Evolutionary conservation across 768 basidiomycete genomes (phyloP), one percentile per base, ranked within the genome.

Genomic region (Xerocomellus amylosporus): DNA sequence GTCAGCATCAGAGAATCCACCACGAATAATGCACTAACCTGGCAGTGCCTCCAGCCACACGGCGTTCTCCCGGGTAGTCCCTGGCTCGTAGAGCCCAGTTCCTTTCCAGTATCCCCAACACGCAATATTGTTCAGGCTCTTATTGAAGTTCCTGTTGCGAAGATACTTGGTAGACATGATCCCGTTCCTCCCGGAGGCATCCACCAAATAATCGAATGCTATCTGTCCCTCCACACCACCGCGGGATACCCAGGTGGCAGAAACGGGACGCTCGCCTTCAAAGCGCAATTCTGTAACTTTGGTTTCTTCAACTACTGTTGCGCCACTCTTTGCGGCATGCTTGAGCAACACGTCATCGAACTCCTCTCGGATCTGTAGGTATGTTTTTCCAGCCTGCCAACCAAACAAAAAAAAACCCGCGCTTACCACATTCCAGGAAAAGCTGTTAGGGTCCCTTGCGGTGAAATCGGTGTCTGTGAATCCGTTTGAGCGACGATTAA

Each of bases 61-160:
- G 2, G 74, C 69, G 45, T 73, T 73, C 38, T 74, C 68, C 7
- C 72, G 64, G 26, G 31, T 48, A 3, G 72, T 74, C 1, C 65
- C 67, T 1, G 67, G 64, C 53, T 57, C 65, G 46, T 75, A 75
- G 47, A 54, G 52, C 0, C 52, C 60, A 2, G 64, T 49, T 19
- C 64, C 67, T 17, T 65, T 64, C 72, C 73, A 76, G 59, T 74
- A 74, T 36, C 66, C 69, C 73, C 73, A 73, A 39, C 64, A 67
- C 10, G 74, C 74, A 28, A 73, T 43, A 22, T 74, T 74, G 37
- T 68, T 53, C 12, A 73, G 64, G n/a, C 51, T 67, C 40, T 68
- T 59, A 49, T 72, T 74, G 59, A 71, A 67, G 50, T 55, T 59
- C 30, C 75, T 60, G 51, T 75, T 73, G 36, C 65, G 64, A 12